These are phyloP conservation scores for Volvox reticuliferus DNA, from an alignment of 139 green algal genomes.

Conservation along the genomic window DNA sequence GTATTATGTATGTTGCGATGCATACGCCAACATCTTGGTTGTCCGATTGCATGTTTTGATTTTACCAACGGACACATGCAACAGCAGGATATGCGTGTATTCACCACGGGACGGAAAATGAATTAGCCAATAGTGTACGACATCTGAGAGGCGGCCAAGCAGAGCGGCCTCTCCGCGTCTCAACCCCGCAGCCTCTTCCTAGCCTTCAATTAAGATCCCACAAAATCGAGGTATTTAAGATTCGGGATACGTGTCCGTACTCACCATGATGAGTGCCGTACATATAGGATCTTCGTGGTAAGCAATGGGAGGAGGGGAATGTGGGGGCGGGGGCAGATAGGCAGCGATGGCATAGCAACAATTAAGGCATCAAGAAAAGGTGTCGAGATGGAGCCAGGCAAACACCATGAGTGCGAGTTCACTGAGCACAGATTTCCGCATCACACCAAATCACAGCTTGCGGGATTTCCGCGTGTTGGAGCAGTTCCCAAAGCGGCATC, in stretches of 20 bases:
- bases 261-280: slow-evolving; percentile 31
- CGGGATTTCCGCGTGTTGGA: neutral
- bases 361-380: neutral
- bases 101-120: neutral
- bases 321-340: neutral
- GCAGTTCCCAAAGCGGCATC: neutral
- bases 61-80: neutral
- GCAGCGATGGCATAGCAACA: neutral
- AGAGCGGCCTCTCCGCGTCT: neutral
- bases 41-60: neutral
- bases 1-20: neutral
- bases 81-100: neutral
- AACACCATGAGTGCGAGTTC: neutral
- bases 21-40: neutral
- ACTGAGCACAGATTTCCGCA: neutral
- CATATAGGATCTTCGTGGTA: neutral
- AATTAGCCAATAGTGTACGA: neutral
- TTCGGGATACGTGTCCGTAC: neutral
- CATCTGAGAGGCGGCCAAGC: neutral
- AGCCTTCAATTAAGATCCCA: neutral
- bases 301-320: neutral
- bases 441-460: neutral
- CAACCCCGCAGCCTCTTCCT: neutral
- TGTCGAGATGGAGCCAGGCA: too few species aligned
- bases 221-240: too few species aligned